Evolutionary conservation across 345 rosid genomes (phyloP).

Genomic region (Luvunga scandens): DNA sequence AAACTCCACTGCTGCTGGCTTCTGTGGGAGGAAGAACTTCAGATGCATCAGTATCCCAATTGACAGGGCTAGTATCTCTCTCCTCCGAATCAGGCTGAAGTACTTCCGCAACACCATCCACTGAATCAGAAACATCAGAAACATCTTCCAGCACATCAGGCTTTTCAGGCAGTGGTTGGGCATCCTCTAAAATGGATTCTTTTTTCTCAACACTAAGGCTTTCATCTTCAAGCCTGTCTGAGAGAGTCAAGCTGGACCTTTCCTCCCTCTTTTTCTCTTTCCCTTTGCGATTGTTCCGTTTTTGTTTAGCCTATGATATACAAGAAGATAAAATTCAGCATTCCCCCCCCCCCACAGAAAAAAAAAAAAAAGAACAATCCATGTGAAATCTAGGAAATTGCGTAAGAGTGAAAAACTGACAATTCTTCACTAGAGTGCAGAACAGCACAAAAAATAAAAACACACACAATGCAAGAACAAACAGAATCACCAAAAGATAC

Average conservation of each 20-base stretch:
- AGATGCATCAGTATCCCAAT: conserved; percentile 84
- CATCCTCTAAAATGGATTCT: conserved; percentile 41
- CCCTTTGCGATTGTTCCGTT: conserved; percentile 75
- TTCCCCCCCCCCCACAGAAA: neutral
- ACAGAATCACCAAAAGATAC: neutral
- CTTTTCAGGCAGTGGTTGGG: conserved; percentile 52
- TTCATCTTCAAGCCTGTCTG: conserved; percentile 47
- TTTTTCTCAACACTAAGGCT: conserved; percentile 41
- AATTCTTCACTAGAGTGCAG: neutral
- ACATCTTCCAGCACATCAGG: conserved; percentile 62
- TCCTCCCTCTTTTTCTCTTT: conserved; percentile 82
- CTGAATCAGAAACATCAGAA: conserved; percentile 81
- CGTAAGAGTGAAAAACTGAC: neutral
- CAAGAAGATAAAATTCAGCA: neutral
- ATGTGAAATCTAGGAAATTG: neutral
- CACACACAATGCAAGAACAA: neutral
- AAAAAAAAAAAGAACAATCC: neutral
- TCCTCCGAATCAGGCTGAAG: conserved; percentile 82
- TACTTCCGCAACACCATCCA: conserved; percentile 60
- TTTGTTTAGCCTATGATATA: conserved; percentile 70
- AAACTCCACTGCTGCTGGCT: conserved; percentile 51
- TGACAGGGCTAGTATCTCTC: conserved; percentile 66
- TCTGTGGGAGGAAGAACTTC: conserved; percentile 64
- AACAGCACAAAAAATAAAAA: neutral
- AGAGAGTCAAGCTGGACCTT: conserved; percentile 29